phyloP scores from a whole-genome alignment of 345 rosid species.

The rapeseed (Brassica napus) region DNA sequence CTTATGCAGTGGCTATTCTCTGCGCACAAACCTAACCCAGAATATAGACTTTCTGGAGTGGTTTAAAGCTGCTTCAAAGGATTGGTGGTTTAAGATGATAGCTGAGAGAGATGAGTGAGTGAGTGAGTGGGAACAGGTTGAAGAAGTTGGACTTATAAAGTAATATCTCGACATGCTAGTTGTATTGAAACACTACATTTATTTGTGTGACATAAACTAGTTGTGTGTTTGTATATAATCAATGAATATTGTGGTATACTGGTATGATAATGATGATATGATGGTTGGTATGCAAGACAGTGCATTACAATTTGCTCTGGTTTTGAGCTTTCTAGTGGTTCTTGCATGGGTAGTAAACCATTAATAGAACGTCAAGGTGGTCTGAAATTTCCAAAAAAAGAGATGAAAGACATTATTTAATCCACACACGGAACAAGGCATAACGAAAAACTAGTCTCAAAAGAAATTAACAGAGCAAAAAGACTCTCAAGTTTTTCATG shows the following conservation, averaged over 20 bases:
- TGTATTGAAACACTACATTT: not conserved
- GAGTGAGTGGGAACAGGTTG: not conserved
- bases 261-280: not conserved
- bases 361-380: slow-evolving; percentile 38
- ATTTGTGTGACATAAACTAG: not conserved
- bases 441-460: not conserved
- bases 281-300: not conserved
- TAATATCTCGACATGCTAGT: not conserved
- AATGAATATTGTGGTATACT: not conserved
- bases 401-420: slow-evolving; percentile 20
- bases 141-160: not conserved
- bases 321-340: not conserved
- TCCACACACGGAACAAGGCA: not conserved
- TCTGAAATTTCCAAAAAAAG: slow-evolving; percentile 42
- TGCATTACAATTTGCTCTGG: not conserved
- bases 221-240: not conserved
- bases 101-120: no score
- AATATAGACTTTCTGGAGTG: no score
- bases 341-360: slow-evolving; percentile 43
- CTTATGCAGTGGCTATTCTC: no score
- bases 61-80: no score
- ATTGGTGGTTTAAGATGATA: no score
- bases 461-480: not conserved
- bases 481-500: no score
- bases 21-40: no score